Evolutionary conservation across 768 basidiomycete species (phyloP).

Genomic region (Trametes villosa): DNA sequence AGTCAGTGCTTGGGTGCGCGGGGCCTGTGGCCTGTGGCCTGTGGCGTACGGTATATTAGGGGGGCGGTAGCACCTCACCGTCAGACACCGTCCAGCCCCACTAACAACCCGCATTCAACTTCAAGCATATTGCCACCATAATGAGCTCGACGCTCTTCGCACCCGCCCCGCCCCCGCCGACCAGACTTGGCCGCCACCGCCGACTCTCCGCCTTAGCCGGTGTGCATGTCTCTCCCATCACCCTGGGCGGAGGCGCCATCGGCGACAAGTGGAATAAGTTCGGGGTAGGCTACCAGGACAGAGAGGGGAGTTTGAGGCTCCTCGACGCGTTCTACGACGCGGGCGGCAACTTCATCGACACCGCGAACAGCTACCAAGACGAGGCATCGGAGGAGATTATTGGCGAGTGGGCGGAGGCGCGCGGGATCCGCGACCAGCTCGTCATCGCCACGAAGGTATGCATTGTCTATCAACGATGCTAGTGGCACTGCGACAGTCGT

Average conservation of each 20-base stretch:
- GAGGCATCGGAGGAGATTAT: slow-evolving; percentile 43
- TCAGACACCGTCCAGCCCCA: too few relatives aligned
- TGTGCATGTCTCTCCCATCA: neutral
- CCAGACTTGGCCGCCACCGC: neutral
- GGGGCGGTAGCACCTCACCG: too few relatives aligned
- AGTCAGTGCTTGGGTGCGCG: too few relatives aligned
- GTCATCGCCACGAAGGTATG: slow-evolving; percentile 38
- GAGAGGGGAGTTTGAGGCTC: slow-evolving; percentile 40
- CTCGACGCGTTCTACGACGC: slow-evolving; percentile 34
- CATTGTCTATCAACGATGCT: too few relatives aligned
- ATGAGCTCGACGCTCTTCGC: too few relatives aligned
- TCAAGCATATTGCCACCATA: too few relatives aligned
- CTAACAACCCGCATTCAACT: too few relatives aligned
- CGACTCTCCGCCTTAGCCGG: neutral
- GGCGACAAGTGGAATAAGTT: slow-evolving; percentile 16
- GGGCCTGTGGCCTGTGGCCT: too few relatives aligned
- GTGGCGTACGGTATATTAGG: too few relatives aligned
- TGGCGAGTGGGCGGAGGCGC: slow-evolving; percentile 46
- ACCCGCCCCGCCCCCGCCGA: neutral
- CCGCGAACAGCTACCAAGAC: slow-evolving; percentile 41
- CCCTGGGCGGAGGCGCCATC: slow-evolving; percentile 35
- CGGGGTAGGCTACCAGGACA: slow-evolving; percentile 39
- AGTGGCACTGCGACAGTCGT: too few relatives aligned
- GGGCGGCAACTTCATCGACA: slow-evolving; percentile 42
- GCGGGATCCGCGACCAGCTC: slow-evolving; percentile 42